A percentile compares a stretch with the other conserved stretches of the same genome.
Conservation (phyloP, 108 stramenopile species). For the Nannochloropsis salina region DNA sequence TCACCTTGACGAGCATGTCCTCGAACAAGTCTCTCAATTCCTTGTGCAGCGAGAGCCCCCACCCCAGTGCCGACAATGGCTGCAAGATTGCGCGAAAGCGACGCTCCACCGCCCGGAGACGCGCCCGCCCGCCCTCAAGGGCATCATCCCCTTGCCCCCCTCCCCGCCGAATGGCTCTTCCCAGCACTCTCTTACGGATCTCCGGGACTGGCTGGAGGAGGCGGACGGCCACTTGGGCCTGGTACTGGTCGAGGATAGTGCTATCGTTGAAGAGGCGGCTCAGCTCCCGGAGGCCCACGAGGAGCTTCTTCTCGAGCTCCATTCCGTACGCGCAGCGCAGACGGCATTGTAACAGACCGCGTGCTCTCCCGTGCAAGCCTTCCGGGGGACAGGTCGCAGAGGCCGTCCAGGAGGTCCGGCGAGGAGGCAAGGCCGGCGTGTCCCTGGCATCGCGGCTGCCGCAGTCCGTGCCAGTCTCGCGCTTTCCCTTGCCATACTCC, state of each 20-base stretch:
- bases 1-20: constrained; percentile 37
- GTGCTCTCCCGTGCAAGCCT: background rate
- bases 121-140: too few relatives aligned
- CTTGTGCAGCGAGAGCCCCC: constrained; percentile 35
- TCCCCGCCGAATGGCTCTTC: background rate
- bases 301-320: background rate
- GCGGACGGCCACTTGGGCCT: background rate
- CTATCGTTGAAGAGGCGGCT: constrained; percentile 9
- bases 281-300: background rate
- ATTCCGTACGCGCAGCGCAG: background rate
- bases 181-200: background rate
- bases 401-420: too few relatives aligned
- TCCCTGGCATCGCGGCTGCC: too few relatives aligned
- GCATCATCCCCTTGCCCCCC: background rate
- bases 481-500: background rate
- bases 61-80: constrained; percentile 29
- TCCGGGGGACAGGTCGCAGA: too few relatives aligned
- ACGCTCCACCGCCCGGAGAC: background rate
- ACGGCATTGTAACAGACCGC: background rate
- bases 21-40: constrained; percentile 39
- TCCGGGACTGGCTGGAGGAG: background rate
- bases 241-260: background rate
- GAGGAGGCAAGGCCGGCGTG: too few relatives aligned
- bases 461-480: background rate
- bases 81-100: background rate